Evolutionary conservation across 2,329 filamentous ascomycete genomes (phyloP), one percentile per base, ranked within the genome.

Genomic region (Lasiodiplodia sp.): DNA sequence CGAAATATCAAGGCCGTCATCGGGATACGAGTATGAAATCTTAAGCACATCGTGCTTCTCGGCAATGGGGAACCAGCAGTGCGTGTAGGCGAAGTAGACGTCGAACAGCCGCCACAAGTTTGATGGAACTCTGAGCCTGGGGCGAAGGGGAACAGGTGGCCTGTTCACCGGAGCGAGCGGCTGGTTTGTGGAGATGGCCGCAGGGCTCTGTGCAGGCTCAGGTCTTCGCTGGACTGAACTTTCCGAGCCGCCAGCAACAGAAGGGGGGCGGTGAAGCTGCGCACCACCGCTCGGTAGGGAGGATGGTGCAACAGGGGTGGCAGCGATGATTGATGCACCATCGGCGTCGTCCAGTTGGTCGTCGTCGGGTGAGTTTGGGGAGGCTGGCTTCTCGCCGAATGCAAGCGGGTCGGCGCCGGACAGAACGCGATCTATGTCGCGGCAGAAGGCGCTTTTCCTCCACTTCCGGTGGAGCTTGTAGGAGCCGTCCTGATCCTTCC

Each of bases 21-120:
- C 62, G 56, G 84, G 83, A 72, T 87, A 87, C 7, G 83, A 81
- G 73, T 88, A 88, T n/a, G 85, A 86, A 3, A 84, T 80, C 31
- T 85, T 85, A 37, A 90, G 80, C 4, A 92, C 81, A 52, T 86
- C 84, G 60, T 90, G 86, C 70, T 89, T 91, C 71, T 93, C 89
- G 12, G 91, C 82, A 31, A 94, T 88, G 0, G 92, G 92, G 31
- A 94, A 84, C 92, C 92, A 94, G 66, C 86, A 88, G 75, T 94
- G 90, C 0, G 89, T 92, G 72, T 92, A 92, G 1, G 90, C 87
- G 69, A 92, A 91, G 75, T 93, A 94, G 4, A 91, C 84, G 71
- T 93, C 90, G 49, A 94, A 80, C 4, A 94, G 83, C 2, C 85
- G 82, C 81, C 84, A 89, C 75, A 85, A 87, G 73, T 87, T 85